Percentiles rank a stretch among this genome's conserved stretches.
These are phyloP conservation scores for Wickerhamomyces sp. DNA, from an alignment of 1,139 yeast species.

Conservation along the genomic window DNA sequence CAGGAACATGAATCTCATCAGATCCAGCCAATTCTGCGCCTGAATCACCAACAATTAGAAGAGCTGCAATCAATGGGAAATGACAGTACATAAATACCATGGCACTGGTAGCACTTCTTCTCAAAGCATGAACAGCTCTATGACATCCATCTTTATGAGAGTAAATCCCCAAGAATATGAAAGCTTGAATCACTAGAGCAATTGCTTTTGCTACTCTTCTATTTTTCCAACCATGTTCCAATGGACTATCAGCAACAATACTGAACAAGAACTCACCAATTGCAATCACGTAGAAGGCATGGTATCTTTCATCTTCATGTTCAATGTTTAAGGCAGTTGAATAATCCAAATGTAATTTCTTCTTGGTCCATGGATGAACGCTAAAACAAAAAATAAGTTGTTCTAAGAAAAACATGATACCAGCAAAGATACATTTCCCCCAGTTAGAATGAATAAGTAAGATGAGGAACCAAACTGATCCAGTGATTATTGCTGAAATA, in stretches of 20 bases:
- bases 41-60: slow-evolving; percentile 58
- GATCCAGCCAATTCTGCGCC: slow-evolving; percentile 44
- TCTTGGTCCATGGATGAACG: slow-evolving; percentile 47
- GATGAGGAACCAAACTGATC: slow-evolving; percentile 41
- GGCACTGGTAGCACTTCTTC: slow-evolving; percentile 46
- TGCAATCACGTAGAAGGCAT: slow-evolving; percentile 58
- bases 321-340: slow-evolving; percentile 64
- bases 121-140: slow-evolving; percentile 49
- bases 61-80: slow-evolving; percentile 45
- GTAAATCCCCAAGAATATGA: slow-evolving; percentile 49
- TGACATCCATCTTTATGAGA: slow-evolving; percentile 48
- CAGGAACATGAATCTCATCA: slow-evolving; percentile 6
- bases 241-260: slow-evolving; percentile 47
- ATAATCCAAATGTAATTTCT: slow-evolving; percentile 34
- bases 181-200: slow-evolving; percentile 46
- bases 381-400: slow-evolving; percentile 29
- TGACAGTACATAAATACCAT: slow-evolving; percentile 45
- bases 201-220: slow-evolving; percentile 43
- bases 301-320: slow-evolving; percentile 60
- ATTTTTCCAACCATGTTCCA: slow-evolving; percentile 42
- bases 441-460: slow-evolving; percentile 37
- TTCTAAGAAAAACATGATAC: slow-evolving; percentile 41
- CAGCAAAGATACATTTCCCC: slow-evolving; percentile 44
- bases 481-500: slow-evolving; percentile 29
- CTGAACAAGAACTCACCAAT: slow-evolving; percentile 60